Evolutionary conservation across 208 protist species (phyloP).

Genomic region (Leishmania tarentolae): DNA sequence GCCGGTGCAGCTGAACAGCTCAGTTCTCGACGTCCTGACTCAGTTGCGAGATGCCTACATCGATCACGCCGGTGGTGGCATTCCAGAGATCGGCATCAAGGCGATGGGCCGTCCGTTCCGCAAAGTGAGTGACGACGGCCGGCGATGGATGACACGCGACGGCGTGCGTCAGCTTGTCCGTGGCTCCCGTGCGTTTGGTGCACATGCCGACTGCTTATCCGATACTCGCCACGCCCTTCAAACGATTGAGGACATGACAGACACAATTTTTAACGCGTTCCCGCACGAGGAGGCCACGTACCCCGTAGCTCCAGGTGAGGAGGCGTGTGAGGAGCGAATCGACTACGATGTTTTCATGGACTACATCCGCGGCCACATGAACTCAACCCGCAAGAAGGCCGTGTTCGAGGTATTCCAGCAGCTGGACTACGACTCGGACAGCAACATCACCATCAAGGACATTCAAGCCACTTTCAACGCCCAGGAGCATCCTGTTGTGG

Average conservation of each 20-base stretch:
- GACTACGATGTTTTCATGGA: conserved; percentile 91
- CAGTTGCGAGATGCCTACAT: conserved; percentile 85
- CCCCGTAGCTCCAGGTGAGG: conserved; percentile 12
- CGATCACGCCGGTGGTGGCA: conserved; percentile 69
- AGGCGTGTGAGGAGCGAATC: conserved; percentile 30
- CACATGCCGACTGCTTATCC: conserved; percentile 18
- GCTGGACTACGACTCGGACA: conserved; percentile 86
- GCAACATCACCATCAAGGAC: conserved; percentile 77
- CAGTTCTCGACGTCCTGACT: conserved; percentile 46
- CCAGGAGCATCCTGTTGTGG: conserved; percentile 81
- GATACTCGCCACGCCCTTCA: conserved; percentile 49
- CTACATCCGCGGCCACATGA: conserved; percentile 87
- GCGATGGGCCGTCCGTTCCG: conserved; percentile 89
- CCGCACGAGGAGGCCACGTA: conserved; percentile 52
- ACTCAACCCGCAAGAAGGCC: conserved; percentile 70
- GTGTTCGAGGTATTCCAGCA: conserved; percentile 76
- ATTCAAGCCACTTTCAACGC: conserved; percentile 84
- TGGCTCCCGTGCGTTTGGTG: conserved; percentile 65
- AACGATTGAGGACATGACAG: conserved; percentile 41
- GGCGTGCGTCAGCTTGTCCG: conserved; percentile 74
- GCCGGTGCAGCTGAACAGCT: conserved; percentile 43
- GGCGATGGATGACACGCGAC: conserved; percentile 80
- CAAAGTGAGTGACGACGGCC: conserved; percentile 62
- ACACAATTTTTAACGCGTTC: conserved; percentile 67
- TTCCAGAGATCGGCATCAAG: conserved; percentile 92